A percentile compares a stretch with the other conserved stretches of the same genome.
These are phyloP conservation scores for Nemania diffusa DNA, from an alignment of 2,329 filamentous ascomycete genomes.

Conservation along the genomic window DNA sequence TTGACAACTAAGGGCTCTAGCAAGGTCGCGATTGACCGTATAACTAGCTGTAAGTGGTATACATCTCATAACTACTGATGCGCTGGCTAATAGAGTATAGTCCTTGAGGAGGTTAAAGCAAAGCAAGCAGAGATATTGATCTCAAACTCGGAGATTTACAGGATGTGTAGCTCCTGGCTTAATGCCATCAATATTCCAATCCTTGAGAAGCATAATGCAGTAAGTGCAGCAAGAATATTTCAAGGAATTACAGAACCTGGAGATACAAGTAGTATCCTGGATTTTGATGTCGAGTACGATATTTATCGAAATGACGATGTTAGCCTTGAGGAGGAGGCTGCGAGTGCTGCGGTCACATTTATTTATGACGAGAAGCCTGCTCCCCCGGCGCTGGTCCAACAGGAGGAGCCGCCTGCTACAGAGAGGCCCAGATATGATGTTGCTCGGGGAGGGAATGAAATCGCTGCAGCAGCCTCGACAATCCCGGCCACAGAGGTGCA, in stretches of 20 bases:
- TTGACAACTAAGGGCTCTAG: not conserved
- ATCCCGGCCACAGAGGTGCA: not conserved
- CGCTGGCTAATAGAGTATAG: slow-evolving; percentile 35
- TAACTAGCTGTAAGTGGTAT: slow-evolving; percentile 35
- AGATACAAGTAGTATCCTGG: not conserved
- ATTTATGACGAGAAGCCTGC: not conserved
- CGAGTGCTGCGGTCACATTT: not conserved
- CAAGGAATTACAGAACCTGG: not conserved
- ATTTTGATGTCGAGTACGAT: slow-evolving; percentile 27
- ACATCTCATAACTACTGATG: not conserved
- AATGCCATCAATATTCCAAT: slow-evolving; percentile 37
- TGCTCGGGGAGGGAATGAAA: not conserved
- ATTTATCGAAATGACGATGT: slow-evolving; percentile 10
- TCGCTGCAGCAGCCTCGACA: not conserved
- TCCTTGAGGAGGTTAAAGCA: slow-evolving; percentile 36
- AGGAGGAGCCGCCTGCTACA: not conserved
- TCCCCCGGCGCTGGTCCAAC: not conserved
- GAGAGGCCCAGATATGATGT: not conserved
- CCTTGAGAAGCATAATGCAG: not conserved
- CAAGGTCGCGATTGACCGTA: slow-evolving; percentile 11
- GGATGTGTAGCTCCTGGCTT: slow-evolving; percentile 39
- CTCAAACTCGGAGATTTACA: slow-evolving; percentile 32
- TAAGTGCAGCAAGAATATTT: not conserved
- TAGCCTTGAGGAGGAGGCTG: not conserved
- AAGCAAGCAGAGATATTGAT: slow-evolving; percentile 39